phyloP scores from a whole-genome alignment of 1,139 yeast species.

The Lodderomyces orthopsilosis region DNA sequence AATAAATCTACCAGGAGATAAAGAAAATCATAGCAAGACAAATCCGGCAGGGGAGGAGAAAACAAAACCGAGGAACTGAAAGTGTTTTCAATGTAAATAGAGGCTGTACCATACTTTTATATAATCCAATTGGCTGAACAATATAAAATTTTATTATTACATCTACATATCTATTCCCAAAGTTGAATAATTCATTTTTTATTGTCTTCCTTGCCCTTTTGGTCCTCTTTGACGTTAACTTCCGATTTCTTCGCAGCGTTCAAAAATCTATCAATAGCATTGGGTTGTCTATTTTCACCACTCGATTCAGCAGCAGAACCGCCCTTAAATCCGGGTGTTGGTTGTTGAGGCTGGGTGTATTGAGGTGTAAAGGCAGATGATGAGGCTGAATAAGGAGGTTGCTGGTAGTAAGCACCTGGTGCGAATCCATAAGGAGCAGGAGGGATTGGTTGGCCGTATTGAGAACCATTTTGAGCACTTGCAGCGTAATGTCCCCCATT shows the following conservation, averaged over 20 bases:
- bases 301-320: not conserved
- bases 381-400: conserved; percentile 10
- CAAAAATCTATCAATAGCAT: conserved; percentile 5
- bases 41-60: conserved; percentile 13
- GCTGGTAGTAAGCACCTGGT: conserved; percentile 30
- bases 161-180: not conserved
- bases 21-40: conserved; percentile 28
- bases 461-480: conserved; percentile 11
- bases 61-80: too few species aligned
- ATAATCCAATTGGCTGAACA: not conserved
- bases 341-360: not conserved
- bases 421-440: conserved; percentile 31
- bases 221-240: not conserved
- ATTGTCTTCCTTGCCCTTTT: not conserved
- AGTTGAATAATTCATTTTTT: too few species aligned
- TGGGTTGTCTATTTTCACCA: not conserved
- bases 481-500: not conserved
- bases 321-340: not conserved
- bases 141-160: not conserved
- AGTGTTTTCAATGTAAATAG: too few species aligned
- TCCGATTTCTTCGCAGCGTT: conserved; percentile 1
- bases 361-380: conserved; percentile 1
- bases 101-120: not conserved
- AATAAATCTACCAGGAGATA: conserved; percentile 51
- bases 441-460: conserved; percentile 16